A percentile compares a stretch with the other conserved stretches of the same genome.
phyloP scores from a whole-genome alignment of 2,329 filamentous ascomycete species.

The Colletotrichum coccodes region DNA sequence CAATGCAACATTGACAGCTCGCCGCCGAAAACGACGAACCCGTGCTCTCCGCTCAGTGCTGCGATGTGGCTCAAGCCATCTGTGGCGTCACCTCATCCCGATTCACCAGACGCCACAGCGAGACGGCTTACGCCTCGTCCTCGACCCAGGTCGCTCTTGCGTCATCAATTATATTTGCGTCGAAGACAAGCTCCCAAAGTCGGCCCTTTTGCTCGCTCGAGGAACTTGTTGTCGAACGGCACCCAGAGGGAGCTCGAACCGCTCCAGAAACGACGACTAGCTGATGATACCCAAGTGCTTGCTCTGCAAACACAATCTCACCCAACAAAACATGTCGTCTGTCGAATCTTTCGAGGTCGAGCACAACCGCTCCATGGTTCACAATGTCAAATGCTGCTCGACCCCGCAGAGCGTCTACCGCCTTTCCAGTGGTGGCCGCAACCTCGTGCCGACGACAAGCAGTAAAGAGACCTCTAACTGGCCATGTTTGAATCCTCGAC shows the following conservation, averaged over 20 bases:
- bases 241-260: not conserved
- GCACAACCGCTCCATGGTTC: not conserved
- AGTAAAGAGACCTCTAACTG: too few species aligned
- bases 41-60: not conserved
- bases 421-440: not conserved
- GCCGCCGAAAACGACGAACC: not conserved
- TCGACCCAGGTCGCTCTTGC: not conserved
- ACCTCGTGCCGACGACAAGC: too few species aligned
- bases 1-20: constrained; percentile 13
- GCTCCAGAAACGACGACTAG: not conserved
- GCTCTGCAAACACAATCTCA: not conserved
- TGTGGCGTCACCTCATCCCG: constrained; percentile 8
- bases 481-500: not conserved
- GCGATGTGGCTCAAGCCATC: constrained; percentile 3
- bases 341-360: not conserved
- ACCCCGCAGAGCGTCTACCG: too few species aligned
- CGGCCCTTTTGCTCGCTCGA: not conserved
- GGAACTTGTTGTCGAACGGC: not conserved
- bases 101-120: not conserved
- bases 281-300: not conserved
- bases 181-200: not conserved
- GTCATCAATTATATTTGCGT: not conserved
- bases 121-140: not conserved
- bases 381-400: not conserved
- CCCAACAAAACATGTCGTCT: not conserved